phyloP scores from a whole-genome alignment of 495 filamentous ascomycete genomes.

The Penicillium ucsense region DNA sequence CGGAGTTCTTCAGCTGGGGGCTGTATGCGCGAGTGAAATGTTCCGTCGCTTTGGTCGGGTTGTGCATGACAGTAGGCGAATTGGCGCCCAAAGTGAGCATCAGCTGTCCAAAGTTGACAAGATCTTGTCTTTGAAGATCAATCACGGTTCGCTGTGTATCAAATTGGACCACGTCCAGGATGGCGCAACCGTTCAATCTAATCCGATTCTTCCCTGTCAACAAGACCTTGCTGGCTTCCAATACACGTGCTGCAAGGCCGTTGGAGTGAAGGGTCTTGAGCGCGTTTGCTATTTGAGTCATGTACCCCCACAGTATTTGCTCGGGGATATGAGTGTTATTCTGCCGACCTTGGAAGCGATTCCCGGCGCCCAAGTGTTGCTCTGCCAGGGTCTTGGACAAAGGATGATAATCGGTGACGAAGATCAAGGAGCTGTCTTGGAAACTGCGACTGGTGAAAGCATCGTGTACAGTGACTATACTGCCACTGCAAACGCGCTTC shows the following conservation, averaged over 20 bases:
- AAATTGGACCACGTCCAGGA: conserved; percentile 78
- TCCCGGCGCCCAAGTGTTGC: conserved; percentile 57
- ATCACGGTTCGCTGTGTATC: conserved; percentile 53
- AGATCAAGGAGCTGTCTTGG: conserved; percentile 87
- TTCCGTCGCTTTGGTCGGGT: conserved; percentile 56
- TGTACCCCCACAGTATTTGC: conserved; percentile 78
- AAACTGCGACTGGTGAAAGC: conserved; percentile 89
- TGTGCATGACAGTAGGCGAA: conserved; percentile 44
- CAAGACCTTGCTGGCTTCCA: conserved; percentile 78
- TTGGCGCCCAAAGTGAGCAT: conserved; percentile 69
- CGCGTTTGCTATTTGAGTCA: conserved; percentile 84
- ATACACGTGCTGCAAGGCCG: conserved; percentile 71
- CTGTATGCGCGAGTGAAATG: conserved; percentile 64
- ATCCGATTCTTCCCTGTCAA: conserved; percentile 62
- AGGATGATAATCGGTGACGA: conserved; percentile 90
- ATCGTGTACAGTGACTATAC: conserved; percentile 79
- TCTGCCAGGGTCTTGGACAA: conserved; percentile 83
- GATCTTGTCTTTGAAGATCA: conserved; percentile 80
- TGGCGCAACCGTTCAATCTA: conserved; percentile 77
- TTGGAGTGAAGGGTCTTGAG: conserved; percentile 75
- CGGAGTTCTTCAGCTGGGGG: conserved; percentile 58
- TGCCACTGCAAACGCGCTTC: conserved; percentile 75
- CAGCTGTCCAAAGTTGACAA: conserved; percentile 75
- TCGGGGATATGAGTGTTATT: conserved; percentile 54
- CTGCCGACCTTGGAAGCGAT: conserved; percentile 40